Base-by-base conservation (phyloP, 768 basidiomycete genomes). In the Boletus tomentosulus region DNA sequence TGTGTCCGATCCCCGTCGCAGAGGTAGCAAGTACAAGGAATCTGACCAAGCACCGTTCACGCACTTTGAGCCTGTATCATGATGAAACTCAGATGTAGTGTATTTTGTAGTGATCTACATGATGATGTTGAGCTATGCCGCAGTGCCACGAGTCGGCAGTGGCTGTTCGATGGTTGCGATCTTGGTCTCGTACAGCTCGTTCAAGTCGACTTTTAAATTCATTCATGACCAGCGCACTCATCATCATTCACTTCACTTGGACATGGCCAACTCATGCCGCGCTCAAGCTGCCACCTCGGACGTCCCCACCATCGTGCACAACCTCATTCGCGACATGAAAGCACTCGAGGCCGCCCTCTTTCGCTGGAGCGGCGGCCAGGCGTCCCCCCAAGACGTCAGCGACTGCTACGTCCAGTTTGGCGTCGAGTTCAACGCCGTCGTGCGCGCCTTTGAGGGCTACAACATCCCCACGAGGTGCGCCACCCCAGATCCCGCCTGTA, bases 391-490 rank as follows among this genome's bases (percentile, higher is more conserved):
- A 13, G 76, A 91, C 64, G 92, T 98, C 63, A 92, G 89, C 76
- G 85, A 96, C 68, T 81, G 89, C 50, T 98, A 93, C 68, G 89
- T 98, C 50, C 80, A 84, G 61, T 81, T 97, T 15, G 93, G 92
- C 42, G 87, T 88, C 64, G 87, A 94, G 60, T 95, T 97, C 75
- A 93, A 94, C 69, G 71, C 78, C 3, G 86, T 86, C 39, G 80
- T 91, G 22, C 76, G 72, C 37, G 89, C 92, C 0, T 97, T 98
- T 64, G 78, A 81, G 10, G 73, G 76, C 33, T 81, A 86, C 60
- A 77, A 81, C 38, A 90, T 98, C 57, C 80, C 86, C 56, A 82
- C 94, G 62, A 85, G 78, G 95, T 92, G 58, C 65, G 83, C 73
- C 41, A 24, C 24, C 15, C 22, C 7, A 2, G 8, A 10, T 49